Percentiles rank a stretch among this genome's conserved stretches.
phyloP scores from a whole-genome alignment of 1,139 yeast genomes.

The Saccharomyces pastorianus region DNA sequence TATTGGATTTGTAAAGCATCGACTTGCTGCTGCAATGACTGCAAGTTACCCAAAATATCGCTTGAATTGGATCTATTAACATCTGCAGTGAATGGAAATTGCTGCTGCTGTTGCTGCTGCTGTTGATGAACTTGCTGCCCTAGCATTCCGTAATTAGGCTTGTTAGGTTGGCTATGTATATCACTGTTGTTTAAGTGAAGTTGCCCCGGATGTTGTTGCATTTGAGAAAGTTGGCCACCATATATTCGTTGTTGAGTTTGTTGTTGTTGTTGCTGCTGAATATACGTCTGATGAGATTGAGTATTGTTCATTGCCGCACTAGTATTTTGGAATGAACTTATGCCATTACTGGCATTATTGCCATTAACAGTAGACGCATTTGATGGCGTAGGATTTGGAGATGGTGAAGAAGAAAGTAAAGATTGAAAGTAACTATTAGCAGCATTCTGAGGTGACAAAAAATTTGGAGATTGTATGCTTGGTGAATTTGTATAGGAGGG shows the following conservation, averaged over 20 bases:
- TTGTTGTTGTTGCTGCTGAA: conserved; percentile 10
- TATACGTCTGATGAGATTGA: conserved; percentile 7
- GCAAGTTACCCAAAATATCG: conserved; percentile 51
- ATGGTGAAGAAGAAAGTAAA: conserved; percentile 22
- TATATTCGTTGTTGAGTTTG: conserved; percentile 5
- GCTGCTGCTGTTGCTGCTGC: conserved; percentile 8
- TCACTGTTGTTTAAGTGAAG: conserved; percentile 13
- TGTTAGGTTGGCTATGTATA: conserved; percentile 5
- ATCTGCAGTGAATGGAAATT: conserved; percentile 7
- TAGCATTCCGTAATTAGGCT: conserved; percentile 3
- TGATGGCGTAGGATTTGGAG: conserved; percentile 11
- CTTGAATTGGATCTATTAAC: conserved; percentile 4
- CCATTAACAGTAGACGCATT: not conserved
- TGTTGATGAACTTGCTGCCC: conserved; percentile 6
- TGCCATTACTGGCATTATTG: not conserved
- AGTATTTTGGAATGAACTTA: not conserved
- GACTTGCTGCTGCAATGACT: conserved; percentile 58
- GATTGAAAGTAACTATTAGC: conserved; percentile 23
- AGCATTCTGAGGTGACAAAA: conserved; percentile 19
- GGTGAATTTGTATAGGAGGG: conserved; percentile 9
- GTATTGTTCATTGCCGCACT: not conserved
- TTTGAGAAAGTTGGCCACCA: conserved; percentile 11
- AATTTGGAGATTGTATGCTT: conserved; percentile 21
- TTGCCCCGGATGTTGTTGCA: conserved; percentile 14
- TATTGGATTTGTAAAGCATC: conserved; percentile 36